phyloP scores from a whole-genome alignment of 2,329 filamentous ascomycete genomes.

The Aureobasidium vineae region DNA sequence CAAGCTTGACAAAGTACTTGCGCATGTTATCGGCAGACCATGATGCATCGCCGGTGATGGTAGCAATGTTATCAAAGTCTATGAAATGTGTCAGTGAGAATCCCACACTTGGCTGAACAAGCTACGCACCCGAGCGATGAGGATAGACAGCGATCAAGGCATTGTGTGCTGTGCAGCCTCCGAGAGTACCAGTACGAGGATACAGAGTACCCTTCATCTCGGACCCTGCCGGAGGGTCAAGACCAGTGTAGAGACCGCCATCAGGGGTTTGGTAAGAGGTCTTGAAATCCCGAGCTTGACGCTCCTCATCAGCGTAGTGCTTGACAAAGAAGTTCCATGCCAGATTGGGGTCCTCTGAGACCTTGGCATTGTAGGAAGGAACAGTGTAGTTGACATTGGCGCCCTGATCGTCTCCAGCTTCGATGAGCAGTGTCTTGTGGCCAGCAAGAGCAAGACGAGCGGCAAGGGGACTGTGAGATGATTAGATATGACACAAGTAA shows the following conservation, averaged over 20 bases:
- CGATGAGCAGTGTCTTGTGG: conserved; percentile 59
- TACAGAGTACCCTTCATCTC: conserved; percentile 56
- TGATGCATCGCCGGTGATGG: conserved; percentile 59
- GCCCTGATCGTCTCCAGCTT: conserved; percentile 60
- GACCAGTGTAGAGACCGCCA: conserved; percentile 54
- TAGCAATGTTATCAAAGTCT: conserved; percentile 53
- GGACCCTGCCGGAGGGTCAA: conserved; percentile 54
- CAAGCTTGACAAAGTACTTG: conserved; percentile 54
- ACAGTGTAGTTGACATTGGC: conserved; percentile 53
- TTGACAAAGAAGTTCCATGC: conserved; percentile 63
- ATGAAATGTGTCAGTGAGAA: conserved; percentile 5
- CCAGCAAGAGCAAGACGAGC: conserved; percentile 59
- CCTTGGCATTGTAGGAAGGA: conserved; percentile 54
- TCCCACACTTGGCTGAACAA: neutral
- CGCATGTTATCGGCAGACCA: conserved; percentile 61
- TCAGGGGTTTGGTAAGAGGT: conserved; percentile 55
- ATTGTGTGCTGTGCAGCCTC: conserved; percentile 62
- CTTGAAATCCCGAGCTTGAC: conserved; percentile 58
- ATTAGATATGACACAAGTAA: neutral
- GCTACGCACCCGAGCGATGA: conserved; percentile 14
- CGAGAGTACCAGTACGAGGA: conserved; percentile 56
- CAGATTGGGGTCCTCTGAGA: conserved; percentile 56
- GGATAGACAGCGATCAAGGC: conserved; percentile 60
- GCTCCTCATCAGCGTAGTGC: conserved; percentile 56
- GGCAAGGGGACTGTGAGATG: conserved; percentile 48